Evolutionary conservation across 129 eudicot genomes (phyloP).

Genomic region (Artemisia annua): DNA sequence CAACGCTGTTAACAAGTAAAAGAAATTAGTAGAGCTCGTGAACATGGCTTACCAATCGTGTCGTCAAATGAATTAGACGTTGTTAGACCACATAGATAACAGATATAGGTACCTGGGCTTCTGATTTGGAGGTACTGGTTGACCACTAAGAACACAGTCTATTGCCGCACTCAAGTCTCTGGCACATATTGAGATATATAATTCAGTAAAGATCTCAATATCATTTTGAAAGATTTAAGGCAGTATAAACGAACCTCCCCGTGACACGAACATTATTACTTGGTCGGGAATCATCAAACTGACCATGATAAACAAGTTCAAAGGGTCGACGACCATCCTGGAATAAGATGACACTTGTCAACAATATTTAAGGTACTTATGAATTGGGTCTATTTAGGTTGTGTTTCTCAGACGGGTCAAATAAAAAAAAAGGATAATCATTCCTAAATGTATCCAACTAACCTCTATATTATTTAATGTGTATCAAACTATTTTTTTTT

Average conservation of each 20-base stretch:
- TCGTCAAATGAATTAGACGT: not conserved
- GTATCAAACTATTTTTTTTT: no score
- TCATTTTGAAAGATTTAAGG: constrained; percentile 13
- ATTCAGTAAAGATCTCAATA: constrained; percentile 1
- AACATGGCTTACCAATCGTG: constrained; percentile 7
- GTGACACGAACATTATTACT: constrained; percentile 69
- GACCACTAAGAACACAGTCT: constrained; percentile 85
- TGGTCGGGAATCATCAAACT: constrained; percentile 97
- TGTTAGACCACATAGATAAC: not conserved
- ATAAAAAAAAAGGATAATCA: not conserved
- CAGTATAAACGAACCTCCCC: constrained; percentile 64
- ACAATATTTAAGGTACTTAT: not conserved
- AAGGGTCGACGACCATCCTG: constrained; percentile 98
- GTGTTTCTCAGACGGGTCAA: not conserved
- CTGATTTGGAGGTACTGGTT: constrained; percentile 61
- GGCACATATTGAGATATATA: constrained; percentile 21
- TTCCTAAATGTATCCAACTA: no score
- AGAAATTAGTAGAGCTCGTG: not conserved
- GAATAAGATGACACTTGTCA: constrained; percentile 20
- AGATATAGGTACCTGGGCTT: constrained; percentile 70
- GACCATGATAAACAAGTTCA: constrained; percentile 96
- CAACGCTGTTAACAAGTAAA: constrained; percentile 47
- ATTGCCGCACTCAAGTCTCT: constrained; percentile 93
- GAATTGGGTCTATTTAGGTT: not conserved
- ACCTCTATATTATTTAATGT: no score